Percentiles rank a stretch among this genome's conserved stretches.
Evolutionary conservation across 495 filamentous ascomycete genomes (phyloP).

Genomic region (Penicillium macrosclerotiorum): DNA sequence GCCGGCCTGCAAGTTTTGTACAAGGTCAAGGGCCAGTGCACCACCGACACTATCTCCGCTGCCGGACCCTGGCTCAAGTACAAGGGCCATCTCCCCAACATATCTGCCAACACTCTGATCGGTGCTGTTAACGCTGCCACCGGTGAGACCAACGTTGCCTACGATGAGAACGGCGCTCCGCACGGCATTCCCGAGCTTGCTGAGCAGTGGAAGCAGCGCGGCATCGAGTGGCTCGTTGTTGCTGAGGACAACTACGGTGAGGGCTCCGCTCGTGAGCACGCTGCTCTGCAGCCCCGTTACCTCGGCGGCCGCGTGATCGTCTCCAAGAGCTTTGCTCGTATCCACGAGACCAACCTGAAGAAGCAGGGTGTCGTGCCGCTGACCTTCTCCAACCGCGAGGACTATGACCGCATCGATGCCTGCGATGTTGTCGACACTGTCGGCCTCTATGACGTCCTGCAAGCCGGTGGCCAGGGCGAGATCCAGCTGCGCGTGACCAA

Average conservation of each 20-base stretch:
- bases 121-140: slow-evolving; percentile 90
- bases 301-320: slow-evolving; percentile 87
- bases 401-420: slow-evolving; percentile 79
- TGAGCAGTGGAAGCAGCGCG: slow-evolving; percentile 70
- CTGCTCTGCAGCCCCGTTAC: slow-evolving; percentile 92
- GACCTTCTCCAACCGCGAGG: slow-evolving; percentile 79
- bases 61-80: slow-evolving; percentile 98
- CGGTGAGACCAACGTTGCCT: slow-evolving; percentile 85
- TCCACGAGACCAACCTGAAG: slow-evolving; percentile 99
- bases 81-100: slow-evolving; percentile 98
- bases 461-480: slow-evolving; percentile 75
- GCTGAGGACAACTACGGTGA: slow-evolving; percentile 99
- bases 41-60: slow-evolving; percentile 96
- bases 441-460: slow-evolving; percentile 78
- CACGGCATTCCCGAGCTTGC: slow-evolving; percentile 80
- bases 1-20: slow-evolving; percentile 68
- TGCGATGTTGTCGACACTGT: slow-evolving; percentile 79
- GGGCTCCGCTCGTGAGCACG: slow-evolving; percentile 91
- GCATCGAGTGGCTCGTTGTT: slow-evolving; percentile 79
- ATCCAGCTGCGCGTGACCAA: slow-evolving; percentile 67
- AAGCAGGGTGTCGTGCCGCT: slow-evolving; percentile 97
- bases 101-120: slow-evolving; percentile 93
- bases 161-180: slow-evolving; percentile 68
- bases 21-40: slow-evolving; percentile 96
- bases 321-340: slow-evolving; percentile 88